phyloP scores from a whole-genome alignment of 768 basidiomycete species.

The Boletus coccyginus region DNA sequence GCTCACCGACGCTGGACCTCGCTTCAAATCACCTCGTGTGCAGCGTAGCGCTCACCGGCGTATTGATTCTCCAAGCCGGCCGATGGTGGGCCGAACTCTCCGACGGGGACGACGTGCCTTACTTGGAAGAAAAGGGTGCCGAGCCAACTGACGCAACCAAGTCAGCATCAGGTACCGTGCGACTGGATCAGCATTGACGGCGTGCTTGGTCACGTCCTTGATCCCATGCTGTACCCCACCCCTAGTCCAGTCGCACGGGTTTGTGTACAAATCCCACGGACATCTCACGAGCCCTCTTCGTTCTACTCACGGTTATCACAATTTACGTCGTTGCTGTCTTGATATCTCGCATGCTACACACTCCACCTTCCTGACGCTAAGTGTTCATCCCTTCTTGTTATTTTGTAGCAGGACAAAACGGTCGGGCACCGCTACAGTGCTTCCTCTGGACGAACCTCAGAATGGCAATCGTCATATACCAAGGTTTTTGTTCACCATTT shows the following conservation, averaged over 20 bases:
- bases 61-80: slow-evolving; percentile 78
- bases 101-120: slow-evolving; percentile 53
- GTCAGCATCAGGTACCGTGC: slow-evolving; percentile 1
- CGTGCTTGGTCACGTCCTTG: not conserved
- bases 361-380: not conserved
- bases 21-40: slow-evolving; percentile 84
- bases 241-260: not conserved
- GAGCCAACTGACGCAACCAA: slow-evolving; percentile 15
- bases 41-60: slow-evolving; percentile 86
- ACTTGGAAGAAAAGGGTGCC: slow-evolving; percentile 28
- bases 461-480: slow-evolving; percentile 18
- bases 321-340: slow-evolving; percentile 29
- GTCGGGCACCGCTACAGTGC: slow-evolving; percentile 7
- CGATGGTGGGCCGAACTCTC: slow-evolving; percentile 82
- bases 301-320: slow-evolving; percentile 16
- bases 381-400: slow-evolving; percentile 5
- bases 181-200: slow-evolving; percentile 10
- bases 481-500: slow-evolving; percentile 1
- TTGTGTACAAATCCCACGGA: slow-evolving; percentile 7
- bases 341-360: slow-evolving; percentile 18
- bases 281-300: not conserved
- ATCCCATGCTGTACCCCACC: not conserved
- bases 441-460: not conserved
- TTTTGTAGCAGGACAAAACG: slow-evolving; percentile 8
- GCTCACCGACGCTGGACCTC: slow-evolving; percentile 67